These are phyloP conservation scores for Blastocystis sp. DNA, from an alignment of 352 stramenopile species.

Conservation along the genomic window DNA sequence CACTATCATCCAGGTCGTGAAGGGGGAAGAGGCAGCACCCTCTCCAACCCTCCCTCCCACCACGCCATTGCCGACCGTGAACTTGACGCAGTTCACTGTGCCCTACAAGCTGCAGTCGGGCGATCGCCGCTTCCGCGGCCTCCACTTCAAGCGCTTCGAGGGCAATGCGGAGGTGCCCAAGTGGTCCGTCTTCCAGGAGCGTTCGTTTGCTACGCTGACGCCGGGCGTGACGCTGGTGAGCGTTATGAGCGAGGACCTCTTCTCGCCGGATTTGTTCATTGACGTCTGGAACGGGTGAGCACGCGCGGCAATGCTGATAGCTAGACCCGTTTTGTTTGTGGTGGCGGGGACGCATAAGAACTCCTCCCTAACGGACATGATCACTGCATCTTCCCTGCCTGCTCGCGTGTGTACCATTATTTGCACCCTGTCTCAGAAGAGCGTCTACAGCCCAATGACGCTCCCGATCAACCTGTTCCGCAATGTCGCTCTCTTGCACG, in stretches of 20 bases:
- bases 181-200: conserved; percentile 18
- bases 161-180: not conserved
- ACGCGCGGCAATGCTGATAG: not conserved
- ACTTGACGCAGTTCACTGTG: not conserved
- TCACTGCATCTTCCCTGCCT: not conserved
- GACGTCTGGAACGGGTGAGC: conserved; percentile 16
- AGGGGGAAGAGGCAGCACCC: not conserved
- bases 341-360: not conserved
- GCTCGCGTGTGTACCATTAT: not conserved
- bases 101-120: not conserved
- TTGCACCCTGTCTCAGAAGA: not conserved
- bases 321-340: conserved; percentile 37
- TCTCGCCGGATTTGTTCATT: not conserved
- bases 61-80: not conserved
- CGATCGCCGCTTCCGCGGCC: conserved; percentile 11
- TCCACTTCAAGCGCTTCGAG: not conserved
- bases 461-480: conserved; percentile 61
- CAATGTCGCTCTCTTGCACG: conserved; percentile 14
- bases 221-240: not conserved
- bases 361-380: not conserved
- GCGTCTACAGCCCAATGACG: not conserved
- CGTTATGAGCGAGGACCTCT: not conserved
- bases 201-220: not conserved
- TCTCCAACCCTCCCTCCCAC: not conserved
- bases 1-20: not conserved